phyloP scores from a whole-genome alignment of 441 rosid genomes.

The Cnidoscolus chayamansa region DNA sequence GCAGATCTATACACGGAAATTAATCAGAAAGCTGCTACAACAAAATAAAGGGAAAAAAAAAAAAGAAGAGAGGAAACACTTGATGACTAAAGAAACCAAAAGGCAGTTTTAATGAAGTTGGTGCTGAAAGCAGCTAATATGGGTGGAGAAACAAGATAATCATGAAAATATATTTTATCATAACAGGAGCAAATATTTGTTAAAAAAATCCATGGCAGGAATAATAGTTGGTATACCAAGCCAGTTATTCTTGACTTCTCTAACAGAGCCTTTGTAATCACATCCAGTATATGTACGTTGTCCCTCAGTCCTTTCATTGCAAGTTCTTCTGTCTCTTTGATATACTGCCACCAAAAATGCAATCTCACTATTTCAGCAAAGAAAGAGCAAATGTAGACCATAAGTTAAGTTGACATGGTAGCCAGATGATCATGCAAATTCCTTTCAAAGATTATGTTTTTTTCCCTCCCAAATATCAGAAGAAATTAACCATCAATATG shows the following conservation, averaged over 20 bases:
- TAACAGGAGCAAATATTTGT: neutral
- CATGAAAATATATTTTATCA: neutral
- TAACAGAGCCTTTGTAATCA: constrained; percentile 59
- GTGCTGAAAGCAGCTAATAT: neutral
- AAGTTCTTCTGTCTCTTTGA: constrained; percentile 94
- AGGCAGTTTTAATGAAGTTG: neutral
- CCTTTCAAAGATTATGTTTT: neutral
- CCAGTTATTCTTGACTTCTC: constrained; percentile 89
- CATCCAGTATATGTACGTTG: constrained; percentile 70
- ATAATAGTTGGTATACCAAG: constrained; percentile 47
- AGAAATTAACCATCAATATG: neutral
- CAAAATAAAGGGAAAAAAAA: neutral
- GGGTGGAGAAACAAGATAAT: neutral
- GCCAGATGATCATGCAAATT: neutral
- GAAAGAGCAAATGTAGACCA: neutral
- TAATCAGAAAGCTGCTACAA: neutral
- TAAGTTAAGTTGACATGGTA: neutral
- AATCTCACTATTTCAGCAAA: constrained; percentile 17
- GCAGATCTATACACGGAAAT: too few species aligned
- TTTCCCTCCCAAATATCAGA: neutral
- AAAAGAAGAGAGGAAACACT: neutral
- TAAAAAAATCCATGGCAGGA: neutral
- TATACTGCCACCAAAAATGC: constrained; percentile 53
- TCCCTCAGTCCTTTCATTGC: constrained; percentile 73
- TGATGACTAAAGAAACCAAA: neutral